Evolutionary conservation across 345 rosid species (phyloP), one percentile per base, ranked within the genome.

Genomic region (Eucalyptus sp.): DNA sequence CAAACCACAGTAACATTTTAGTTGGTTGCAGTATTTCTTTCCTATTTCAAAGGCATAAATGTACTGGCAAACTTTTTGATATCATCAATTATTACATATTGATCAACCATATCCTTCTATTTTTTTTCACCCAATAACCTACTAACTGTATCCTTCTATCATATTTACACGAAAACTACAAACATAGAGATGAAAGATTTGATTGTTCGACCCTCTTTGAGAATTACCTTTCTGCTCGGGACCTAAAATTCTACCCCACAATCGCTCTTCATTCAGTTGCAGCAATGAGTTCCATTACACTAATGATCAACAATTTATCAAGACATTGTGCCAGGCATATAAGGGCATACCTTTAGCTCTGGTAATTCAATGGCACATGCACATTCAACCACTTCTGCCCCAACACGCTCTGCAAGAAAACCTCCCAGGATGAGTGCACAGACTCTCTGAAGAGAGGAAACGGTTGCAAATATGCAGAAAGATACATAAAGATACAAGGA

Each of bases 301-400:
- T 60, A 33, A 56, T 5, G 16, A 76, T 43, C 46, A 17, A 25
- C 12, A 54, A 37, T 41, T n/a, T 50, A 25, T 31, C 48, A 62
- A 46, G 43, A 80, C 89, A 87, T 88, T 49, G 48, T 60, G 54
- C 15, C 58, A 51, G 52, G 52, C 44, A 52, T n/a, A 48, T 46
- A 13, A 12, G 64, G 6, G 71, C 90, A 33, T 90, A 96, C 99
- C 95, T 95, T 94, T 79, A 98, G 95, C 94, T 93, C 99, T 12
- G 95, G 91, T 94, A 98, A 92, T 93, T 98, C 99, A 89, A 98
- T 97, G 37, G 97, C 94, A 88, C 99, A 97, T 50, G 99, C 99
- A 90, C 99, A 97, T 93, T 98, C 99, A 86, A 95, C 96, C 87
- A 98, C 96, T 83, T 94, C 81, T 86, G 92, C 99, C 80, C 97